A percentile compares a stretch with the other conserved stretches of the same genome.
Evolutionary conservation across 176 grass and related monocot genomes (phyloP).

Genomic region (Carex kokanica): DNA sequence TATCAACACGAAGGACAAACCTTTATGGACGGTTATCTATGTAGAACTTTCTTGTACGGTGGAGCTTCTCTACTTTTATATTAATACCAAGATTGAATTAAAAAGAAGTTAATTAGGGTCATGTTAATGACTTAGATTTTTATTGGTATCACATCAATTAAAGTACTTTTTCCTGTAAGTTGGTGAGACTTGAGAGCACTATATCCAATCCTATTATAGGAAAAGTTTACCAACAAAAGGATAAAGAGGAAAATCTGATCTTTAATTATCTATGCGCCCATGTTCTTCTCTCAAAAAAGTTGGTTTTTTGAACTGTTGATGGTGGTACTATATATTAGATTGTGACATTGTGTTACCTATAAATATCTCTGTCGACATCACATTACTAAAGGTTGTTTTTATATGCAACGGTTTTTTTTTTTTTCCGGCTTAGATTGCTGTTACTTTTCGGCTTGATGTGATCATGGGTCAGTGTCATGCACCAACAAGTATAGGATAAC

Average conservation of each 20-base stretch:
- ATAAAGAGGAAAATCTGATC: background rate
- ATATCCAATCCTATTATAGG: background rate
- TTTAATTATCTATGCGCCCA: background rate
- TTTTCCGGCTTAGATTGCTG: background rate
- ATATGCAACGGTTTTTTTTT: background rate
- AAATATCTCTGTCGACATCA: background rate
- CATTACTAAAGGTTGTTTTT: constrained; percentile 32
- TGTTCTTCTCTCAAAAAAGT: background rate
- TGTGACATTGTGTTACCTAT: background rate
- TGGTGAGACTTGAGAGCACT: background rate
- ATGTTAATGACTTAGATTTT: background rate
- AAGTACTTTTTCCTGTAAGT: background rate
- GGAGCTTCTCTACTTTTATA: background rate
- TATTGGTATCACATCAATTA: background rate
- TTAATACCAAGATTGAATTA: background rate
- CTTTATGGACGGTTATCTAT: no score
- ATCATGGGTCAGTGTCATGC: background rate
- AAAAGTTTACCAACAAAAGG: background rate
- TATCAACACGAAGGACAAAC: no score
- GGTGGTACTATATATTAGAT: constrained; percentile 23
- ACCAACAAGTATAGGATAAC: background rate
- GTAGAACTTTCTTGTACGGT: no score
- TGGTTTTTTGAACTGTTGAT: background rate
- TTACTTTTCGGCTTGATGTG: background rate
- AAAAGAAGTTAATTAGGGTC: background rate